Evolutionary conservation across 1,284 basidiomycete species (phyloP), one percentile per base, ranked within the genome.

Genomic region (Cryptococcus maquisensis): DNA sequence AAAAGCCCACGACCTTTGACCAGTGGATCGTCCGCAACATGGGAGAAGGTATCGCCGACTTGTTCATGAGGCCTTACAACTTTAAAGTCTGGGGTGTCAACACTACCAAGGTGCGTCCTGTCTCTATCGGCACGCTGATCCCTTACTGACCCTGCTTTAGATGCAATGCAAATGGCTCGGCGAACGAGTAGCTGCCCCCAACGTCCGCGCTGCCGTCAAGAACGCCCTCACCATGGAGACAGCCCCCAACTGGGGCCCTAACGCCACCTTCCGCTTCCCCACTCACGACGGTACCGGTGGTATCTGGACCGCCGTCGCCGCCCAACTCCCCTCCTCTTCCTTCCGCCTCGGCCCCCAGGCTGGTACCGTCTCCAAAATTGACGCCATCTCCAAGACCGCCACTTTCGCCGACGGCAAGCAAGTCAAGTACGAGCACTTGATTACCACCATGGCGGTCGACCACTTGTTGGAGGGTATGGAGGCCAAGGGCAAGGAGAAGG

Each of bases 131-230:
- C 21, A 15, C 23, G 23, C 51, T 36, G 12, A 15, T 28, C 12
- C 28, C 36, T 32, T 4, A 36, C 32, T 28, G 3, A 39, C 36
- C 13, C 43, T n/a, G 42, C 15, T 18, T 16, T 49, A 77, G 76
- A 81, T 81, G 80, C 80, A 81, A 73, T 81, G 79, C 69, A 77
- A 79, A 67, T 81, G 80, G 80, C 74, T 81, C 46, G 80, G 80
- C 18, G 80, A 81, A 68, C 77, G 80, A 58, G 80, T 81, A 23
- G 79, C 80, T 3, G 80, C 80, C 12, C 80, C 80, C 18, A 74
- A 72, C 32, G 74, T 80, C 62, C 79, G 79, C 68, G 67, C 75
- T 20, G 79, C 79, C 56, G 73, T 81, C 43, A 71, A 71, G 56
- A 81, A 81, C 71, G 78, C 77, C 16, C 66, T 81, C 41, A 77